Evolutionary conservation across 495 filamentous ascomycete species (phyloP).

Genomic region (Penicillium parvum): DNA sequence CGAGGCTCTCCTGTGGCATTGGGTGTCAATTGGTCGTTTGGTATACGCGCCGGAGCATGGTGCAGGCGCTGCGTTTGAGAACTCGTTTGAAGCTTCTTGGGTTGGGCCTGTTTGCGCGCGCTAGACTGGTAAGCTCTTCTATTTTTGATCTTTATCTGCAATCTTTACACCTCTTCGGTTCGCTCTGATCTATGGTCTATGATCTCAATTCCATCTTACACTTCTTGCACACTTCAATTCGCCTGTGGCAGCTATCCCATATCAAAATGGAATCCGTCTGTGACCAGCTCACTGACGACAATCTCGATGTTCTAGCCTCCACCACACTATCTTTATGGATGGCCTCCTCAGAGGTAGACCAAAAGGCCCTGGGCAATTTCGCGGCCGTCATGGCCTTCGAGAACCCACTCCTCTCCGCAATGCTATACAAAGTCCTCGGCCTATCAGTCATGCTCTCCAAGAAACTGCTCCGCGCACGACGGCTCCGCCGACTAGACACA

Average conservation of each 20-base stretch:
- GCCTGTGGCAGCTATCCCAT: neutral
- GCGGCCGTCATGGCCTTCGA: constrained; percentile 67
- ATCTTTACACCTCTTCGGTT: neutral
- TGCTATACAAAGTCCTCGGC: constrained; percentile 85
- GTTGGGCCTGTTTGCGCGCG: constrained; percentile 27
- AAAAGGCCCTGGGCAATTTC: constrained; percentile 88
- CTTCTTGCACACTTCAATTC: neutral
- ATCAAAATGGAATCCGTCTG: neutral
- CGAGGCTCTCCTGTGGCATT: too few species aligned
- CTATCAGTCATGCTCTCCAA: constrained; percentile 83
- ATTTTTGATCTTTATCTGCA: neutral
- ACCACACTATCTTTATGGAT: constrained; percentile 52
- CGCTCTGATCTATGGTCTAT: neutral
- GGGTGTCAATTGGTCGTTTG: constrained; percentile 13
- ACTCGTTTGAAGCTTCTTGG: constrained; percentile 15
- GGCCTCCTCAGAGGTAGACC: constrained; percentile 94
- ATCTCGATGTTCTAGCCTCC: constrained; percentile 15
- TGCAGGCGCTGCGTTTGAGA: constrained; percentile 29
- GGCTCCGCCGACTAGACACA: constrained; percentile 76
- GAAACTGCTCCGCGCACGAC: constrained; percentile 77
- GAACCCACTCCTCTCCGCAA: constrained; percentile 70
- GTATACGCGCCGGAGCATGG: constrained; percentile 33
- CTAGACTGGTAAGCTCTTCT: constrained; percentile 27
- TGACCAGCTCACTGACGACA: constrained; percentile 18
- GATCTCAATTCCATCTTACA: neutral